Evolutionary conservation across 2,329 filamentous ascomycete genomes (phyloP).

Genomic region (Fusarium burgessii): DNA sequence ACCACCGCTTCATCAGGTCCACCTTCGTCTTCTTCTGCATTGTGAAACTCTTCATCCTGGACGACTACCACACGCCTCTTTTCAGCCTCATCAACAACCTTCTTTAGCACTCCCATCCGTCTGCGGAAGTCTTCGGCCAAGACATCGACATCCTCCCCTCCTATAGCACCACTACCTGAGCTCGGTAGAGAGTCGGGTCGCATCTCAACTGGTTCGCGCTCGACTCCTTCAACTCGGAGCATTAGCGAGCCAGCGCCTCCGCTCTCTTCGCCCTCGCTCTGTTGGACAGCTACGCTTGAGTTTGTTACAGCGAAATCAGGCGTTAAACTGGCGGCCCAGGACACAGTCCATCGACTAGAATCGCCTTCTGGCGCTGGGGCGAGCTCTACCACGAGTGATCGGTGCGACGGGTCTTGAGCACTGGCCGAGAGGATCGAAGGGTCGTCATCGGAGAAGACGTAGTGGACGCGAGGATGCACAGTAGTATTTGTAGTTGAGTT

Average conservation of each 20-base stretch:
- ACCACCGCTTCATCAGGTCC: conserved; percentile 34
- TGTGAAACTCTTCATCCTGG: conserved; percentile 17
- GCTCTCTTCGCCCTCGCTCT: conserved; percentile 52
- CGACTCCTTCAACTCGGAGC: conserved; percentile 54
- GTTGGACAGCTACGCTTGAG: conserved; percentile 58
- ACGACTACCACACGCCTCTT: conserved; percentile 54
- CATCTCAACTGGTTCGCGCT: conserved; percentile 52
- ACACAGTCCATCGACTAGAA: conserved; percentile 65
- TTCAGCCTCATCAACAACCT: conserved; percentile 65
- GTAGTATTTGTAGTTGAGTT: conserved; percentile 79
- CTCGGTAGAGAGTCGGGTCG: conserved; percentile 44
- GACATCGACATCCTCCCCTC: conserved; percentile 61
- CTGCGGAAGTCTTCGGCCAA: conserved; percentile 69
- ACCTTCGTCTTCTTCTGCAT: conserved; percentile 19
- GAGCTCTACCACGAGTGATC: conserved; percentile 69
- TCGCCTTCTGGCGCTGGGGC: conserved; percentile 52
- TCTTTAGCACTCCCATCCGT: conserved; percentile 66
- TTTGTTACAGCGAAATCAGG: conserved; percentile 75
- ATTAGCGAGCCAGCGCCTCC: conserved; percentile 46
- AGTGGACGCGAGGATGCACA: conserved; percentile 88
- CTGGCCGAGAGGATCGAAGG: conserved; percentile 78
- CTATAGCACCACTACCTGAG: conserved; percentile 49
- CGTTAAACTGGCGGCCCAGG: conserved; percentile 78
- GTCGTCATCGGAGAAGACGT: conserved; percentile 94
- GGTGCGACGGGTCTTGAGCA: conserved; percentile 55